These are phyloP conservation scores for Centrapalus pauciflorus DNA, from an alignment of 129 eudicot genomes.

Conservation along the genomic window DNA sequence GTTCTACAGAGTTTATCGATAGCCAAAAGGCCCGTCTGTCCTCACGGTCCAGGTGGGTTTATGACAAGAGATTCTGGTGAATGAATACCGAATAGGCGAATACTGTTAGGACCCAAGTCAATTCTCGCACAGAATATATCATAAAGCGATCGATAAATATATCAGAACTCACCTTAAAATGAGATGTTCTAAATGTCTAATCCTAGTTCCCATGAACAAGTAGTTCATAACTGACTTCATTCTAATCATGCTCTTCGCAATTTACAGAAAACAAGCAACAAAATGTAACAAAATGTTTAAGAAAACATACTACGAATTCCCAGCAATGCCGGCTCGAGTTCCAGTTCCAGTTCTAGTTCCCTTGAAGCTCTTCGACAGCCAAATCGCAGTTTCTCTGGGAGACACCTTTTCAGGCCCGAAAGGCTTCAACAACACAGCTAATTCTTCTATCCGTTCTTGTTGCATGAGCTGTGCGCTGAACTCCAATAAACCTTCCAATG, in stretches of 20 bases:
- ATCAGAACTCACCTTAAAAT: neutral
- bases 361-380: conserved; percentile 91
- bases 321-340: neutral
- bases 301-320: conserved; percentile 7
- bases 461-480: conserved; percentile 82
- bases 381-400: conserved; percentile 89
- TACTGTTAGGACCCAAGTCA: too few species aligned
- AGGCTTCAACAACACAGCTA: conserved; percentile 74
- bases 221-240: conserved; percentile 14
- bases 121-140: too few species aligned
- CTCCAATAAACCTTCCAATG: conserved; percentile 91
- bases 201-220: conserved; percentile 24
- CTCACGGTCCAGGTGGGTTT: too few species aligned
- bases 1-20: too few species aligned
- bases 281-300: neutral
- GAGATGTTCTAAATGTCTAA: neutral
- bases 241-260: neutral
- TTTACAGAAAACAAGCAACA: neutral
- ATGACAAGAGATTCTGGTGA: too few species aligned
- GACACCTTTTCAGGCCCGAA: conserved; percentile 90
- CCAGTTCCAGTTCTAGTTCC: conserved; percentile 34
- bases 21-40: too few species aligned
- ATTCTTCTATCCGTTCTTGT: conserved; percentile 81
- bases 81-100: too few species aligned
- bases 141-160: neutral